Conservation (phyloP, 2,329 filamentous ascomycete species). For the Stagonosporopsis vannaccii region DNA sequence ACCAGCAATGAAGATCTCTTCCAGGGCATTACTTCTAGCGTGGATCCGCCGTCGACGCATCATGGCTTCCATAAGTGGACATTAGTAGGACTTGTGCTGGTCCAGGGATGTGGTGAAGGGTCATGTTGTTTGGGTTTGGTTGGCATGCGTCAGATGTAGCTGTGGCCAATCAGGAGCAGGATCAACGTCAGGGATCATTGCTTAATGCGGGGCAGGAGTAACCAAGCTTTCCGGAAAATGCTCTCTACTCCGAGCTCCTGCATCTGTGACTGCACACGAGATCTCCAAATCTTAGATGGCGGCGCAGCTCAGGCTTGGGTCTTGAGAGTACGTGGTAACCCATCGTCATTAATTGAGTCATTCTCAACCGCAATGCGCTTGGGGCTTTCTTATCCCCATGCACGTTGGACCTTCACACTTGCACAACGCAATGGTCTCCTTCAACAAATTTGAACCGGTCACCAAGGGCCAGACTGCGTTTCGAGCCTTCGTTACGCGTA, state of each 20-base stretch:
- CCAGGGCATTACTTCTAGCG: not conserved
- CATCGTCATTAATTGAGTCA: not conserved
- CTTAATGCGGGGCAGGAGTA: constrained; percentile 3
- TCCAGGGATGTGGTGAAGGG: constrained; percentile 2
- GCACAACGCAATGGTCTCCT: not conserved
- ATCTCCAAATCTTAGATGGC: not conserved
- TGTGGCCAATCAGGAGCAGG: constrained; percentile 4
- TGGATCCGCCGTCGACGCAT: constrained; percentile 1
- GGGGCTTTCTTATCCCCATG: not conserved
- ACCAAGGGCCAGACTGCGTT: too few species aligned
- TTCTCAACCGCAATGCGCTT: not conserved
- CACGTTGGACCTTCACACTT: not conserved
- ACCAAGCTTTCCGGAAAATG: not conserved
- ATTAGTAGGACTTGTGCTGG: not conserved
- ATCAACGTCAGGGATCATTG: not conserved
- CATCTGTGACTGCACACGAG: not conserved
- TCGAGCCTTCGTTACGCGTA: too few species aligned
- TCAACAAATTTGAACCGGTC: too few species aligned
- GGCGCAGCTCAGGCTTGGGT: not conserved
- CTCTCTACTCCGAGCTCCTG: not conserved
- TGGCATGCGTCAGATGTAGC: not conserved
- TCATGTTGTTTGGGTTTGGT: not conserved
- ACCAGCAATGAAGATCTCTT: constrained; percentile 4
- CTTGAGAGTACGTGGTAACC: not conserved
- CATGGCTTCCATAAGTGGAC: not conserved